Evolutionary conservation across 2,329 filamentous ascomycete species (phyloP).

Genomic region (Ophiocordyceps sinensis): DNA sequence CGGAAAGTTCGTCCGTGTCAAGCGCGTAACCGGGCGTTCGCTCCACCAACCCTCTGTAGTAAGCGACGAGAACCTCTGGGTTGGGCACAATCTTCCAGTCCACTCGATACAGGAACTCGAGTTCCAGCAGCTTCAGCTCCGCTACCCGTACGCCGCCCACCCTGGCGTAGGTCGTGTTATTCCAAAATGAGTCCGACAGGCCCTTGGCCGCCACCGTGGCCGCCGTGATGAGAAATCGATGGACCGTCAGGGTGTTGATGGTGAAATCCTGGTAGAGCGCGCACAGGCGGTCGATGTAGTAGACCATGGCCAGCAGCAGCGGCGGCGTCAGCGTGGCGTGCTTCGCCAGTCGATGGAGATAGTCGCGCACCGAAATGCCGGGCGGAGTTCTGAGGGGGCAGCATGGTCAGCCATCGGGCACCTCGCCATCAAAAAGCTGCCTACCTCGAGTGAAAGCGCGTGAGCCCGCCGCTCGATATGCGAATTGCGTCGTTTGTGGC

Average conservation of each 20-base stretch:
- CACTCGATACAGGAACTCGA: slow-evolving; percentile 84
- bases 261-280: slow-evolving; percentile 88
- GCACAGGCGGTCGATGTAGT: slow-evolving; percentile 93
- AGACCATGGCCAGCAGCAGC: slow-evolving; percentile 95
- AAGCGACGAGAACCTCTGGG: slow-evolving; percentile 83
- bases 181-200: slow-evolving; percentile 94
- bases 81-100: slow-evolving; percentile 97
- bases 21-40: slow-evolving; percentile 42
- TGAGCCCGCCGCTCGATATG: slow-evolving; percentile 60
- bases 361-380: slow-evolving; percentile 87
- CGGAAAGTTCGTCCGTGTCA: slow-evolving; percentile 20
- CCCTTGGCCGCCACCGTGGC: slow-evolving; percentile 94
- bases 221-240: slow-evolving; percentile 91
- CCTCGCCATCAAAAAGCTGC: slow-evolving; percentile 2
- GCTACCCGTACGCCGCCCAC: slow-evolving; percentile 85
- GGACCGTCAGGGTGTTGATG: slow-evolving; percentile 89
- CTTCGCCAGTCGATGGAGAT: slow-evolving; percentile 79
- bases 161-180: slow-evolving; percentile 88
- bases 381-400: slow-evolving; percentile 39
- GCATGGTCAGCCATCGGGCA: neutral
- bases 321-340: slow-evolving; percentile 90
- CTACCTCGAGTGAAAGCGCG: slow-evolving; percentile 87
- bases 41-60: slow-evolving; percentile 77
- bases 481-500: slow-evolving; percentile 85
- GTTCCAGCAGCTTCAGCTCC: slow-evolving; percentile 78